These are phyloP conservation scores for Clarireedia hainanense DNA, from an alignment of 2,329 filamentous ascomycete genomes.

Conservation along the genomic window DNA sequence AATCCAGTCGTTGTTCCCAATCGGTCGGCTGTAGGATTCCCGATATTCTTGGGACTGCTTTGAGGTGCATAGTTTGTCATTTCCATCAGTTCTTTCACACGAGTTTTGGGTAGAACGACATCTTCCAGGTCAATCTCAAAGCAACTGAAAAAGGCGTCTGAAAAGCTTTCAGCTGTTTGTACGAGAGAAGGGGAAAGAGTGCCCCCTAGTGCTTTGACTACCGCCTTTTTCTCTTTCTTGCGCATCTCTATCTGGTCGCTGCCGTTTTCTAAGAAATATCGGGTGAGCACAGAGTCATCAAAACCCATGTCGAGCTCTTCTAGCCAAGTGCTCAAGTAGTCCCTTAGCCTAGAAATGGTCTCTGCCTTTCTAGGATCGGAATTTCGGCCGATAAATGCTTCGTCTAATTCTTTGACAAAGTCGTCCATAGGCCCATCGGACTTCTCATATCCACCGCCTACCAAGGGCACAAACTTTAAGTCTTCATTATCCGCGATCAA, in stretches of 20 bases:
- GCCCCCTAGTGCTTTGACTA: constrained; percentile 11
- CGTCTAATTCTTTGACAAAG: constrained; percentile 18
- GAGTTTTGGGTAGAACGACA: constrained; percentile 16
- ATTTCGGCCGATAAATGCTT: constrained; percentile 11
- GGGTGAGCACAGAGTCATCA: constrained; percentile 12
- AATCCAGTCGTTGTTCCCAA: constrained; percentile 21
- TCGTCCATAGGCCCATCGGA: neutral
- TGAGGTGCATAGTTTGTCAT: neutral
- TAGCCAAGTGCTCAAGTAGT: constrained; percentile 16
- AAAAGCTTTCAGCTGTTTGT: constrained; percentile 11
- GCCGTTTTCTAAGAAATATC: constrained; percentile 14
- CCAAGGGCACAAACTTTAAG: constrained; percentile 21
- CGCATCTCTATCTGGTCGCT: constrained; percentile 5
- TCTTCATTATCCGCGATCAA: constrained; percentile 22
- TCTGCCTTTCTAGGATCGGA: constrained; percentile 15
- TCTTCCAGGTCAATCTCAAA: constrained; percentile 14
- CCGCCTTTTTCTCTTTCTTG: constrained; percentile 7
- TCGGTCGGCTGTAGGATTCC: constrained; percentile 5
- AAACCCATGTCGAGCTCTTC: constrained; percentile 13
- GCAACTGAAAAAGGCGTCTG: constrained; percentile 13
- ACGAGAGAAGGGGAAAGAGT: neutral
- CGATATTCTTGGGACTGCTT: neutral
- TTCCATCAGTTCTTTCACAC: constrained; percentile 21
- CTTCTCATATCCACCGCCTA: constrained; percentile 9
- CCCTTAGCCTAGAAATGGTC: constrained; percentile 10